A percentile compares a stretch with the other conserved stretches of the same genome.
Conservation (phyloP, 2,329 filamentous ascomycete genomes). For the Aspergillus carbonarius region DNA sequence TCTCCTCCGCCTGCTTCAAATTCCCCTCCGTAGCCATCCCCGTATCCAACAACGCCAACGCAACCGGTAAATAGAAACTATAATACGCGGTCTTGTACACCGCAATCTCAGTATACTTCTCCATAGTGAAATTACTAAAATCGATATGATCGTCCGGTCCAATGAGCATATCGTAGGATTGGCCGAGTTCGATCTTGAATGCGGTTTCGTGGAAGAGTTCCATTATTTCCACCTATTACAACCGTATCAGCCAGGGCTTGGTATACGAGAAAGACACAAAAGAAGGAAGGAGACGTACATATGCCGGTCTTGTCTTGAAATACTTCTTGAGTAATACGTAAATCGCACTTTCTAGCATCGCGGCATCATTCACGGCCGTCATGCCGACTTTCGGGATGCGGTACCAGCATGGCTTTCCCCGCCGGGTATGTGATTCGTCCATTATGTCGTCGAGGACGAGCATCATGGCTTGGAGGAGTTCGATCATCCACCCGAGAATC, state of each 20-base stretch:
- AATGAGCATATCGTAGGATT: slow-evolving; percentile 88
- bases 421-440: slow-evolving; percentile 90
- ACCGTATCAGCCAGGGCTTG: too few relatives aligned
- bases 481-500: slow-evolving; percentile 92
- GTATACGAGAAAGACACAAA: too few relatives aligned
- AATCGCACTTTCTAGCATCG: slow-evolving; percentile 87
- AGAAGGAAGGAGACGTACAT: slow-evolving; percentile 60
- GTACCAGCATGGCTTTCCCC: slow-evolving; percentile 96
- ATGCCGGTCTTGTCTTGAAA: slow-evolving; percentile 80
- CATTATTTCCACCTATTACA: slow-evolving; percentile 51
- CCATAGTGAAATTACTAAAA: slow-evolving; percentile 68
- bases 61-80: slow-evolving; percentile 95
- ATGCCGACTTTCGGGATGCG: slow-evolving; percentile 82
- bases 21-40: slow-evolving; percentile 81
- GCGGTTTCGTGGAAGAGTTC: slow-evolving; percentile 94
- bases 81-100: slow-evolving; percentile 99
- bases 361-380: slow-evolving; percentile 96
- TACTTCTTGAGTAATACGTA: slow-evolving; percentile 88
- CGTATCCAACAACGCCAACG: slow-evolving; percentile 79
- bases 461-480: slow-evolving; percentile 97
- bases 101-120: slow-evolving; percentile 93
- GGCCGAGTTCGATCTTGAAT: slow-evolving; percentile 90
- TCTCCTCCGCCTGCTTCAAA: slow-evolving; percentile 80
- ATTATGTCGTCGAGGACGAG: slow-evolving; percentile 98
- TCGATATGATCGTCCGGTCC: slow-evolving; percentile 81